A percentile compares a stretch with the other conserved stretches of the same genome.
phyloP scores from a whole-genome alignment of 75 land plant genomes.

The Larix kaempferi region DNA sequence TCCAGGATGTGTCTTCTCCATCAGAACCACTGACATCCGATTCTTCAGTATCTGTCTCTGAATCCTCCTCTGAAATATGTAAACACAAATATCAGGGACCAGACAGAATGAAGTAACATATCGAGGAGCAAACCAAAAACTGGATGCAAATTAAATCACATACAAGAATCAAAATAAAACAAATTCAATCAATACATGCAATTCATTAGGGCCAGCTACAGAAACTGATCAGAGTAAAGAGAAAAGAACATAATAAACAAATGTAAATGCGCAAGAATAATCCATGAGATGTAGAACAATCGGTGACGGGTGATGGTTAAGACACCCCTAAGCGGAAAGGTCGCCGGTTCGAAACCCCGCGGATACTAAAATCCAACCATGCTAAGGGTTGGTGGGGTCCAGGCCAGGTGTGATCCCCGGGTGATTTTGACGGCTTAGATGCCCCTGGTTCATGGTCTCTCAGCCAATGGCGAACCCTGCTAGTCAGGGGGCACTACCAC shows the following conservation, averaged over 20 bases:
- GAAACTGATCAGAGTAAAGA: not conserved
- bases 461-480: too few species aligned
- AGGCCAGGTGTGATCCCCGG: too few species aligned
- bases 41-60: slow-evolving; percentile 53
- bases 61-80: slow-evolving; percentile 29
- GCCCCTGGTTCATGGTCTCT: too few species aligned
- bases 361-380: too few species aligned
- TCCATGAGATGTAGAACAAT: too few species aligned
- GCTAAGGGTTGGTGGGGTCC: too few species aligned
- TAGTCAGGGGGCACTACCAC: too few species aligned
- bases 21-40: slow-evolving; percentile 61
- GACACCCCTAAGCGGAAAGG: too few species aligned
- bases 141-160: not conserved
- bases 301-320: too few species aligned
- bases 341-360: too few species aligned
- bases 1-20: slow-evolving; percentile 60
- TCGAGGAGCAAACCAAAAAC: not conserved
- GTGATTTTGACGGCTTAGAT: too few species aligned
- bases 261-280: not conserved
- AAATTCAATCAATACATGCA: not conserved
- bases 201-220: not conserved
- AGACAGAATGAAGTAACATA: not conserved
- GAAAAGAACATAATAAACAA: not conserved
- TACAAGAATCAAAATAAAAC: not conserved
- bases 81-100: not conserved